Evolutionary conservation across 169 alveolate genomes (phyloP).

Genomic region (Blepharisma undulans): DNA sequence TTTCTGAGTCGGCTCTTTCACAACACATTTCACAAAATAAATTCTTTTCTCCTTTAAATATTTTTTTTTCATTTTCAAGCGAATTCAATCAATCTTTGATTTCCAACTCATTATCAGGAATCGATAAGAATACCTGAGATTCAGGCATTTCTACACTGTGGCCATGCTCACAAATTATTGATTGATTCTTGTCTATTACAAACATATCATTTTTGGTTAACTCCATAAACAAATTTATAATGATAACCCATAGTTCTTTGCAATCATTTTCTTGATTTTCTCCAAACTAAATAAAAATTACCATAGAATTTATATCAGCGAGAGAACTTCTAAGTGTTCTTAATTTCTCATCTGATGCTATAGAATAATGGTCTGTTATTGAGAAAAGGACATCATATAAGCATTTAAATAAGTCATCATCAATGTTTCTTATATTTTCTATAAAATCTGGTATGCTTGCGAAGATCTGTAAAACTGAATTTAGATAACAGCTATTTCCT

Average conservation of each 20-base stretch:
- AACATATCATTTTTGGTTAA: not conserved
- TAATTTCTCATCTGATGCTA: not conserved
- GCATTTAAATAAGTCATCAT: not conserved
- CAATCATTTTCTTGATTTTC: not conserved
- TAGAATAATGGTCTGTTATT: not conserved
- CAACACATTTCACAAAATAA: not conserved
- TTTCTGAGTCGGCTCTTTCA: not conserved
- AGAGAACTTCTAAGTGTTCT: not conserved
- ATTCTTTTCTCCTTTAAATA: not conserved
- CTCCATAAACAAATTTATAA: not conserved
- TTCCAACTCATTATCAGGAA: not conserved
- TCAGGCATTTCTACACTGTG: not conserved
- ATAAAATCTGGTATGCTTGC: not conserved
- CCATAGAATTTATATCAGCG: not conserved
- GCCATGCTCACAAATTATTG: not conserved
- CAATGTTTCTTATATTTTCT: not conserved
- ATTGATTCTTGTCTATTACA: not conserved
- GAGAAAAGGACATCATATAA: not conserved
- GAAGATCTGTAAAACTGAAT: not conserved
- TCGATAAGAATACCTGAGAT: not conserved
- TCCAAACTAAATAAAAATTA: not conserved
- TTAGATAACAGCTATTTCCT: not conserved
- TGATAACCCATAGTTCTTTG: not conserved
- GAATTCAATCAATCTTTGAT: not conserved
- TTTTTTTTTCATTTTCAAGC: not conserved